phyloP scores from a whole-genome alignment of 2,329 filamentous ascomycete species.

The Phaeosphaeria sp. region DNA sequence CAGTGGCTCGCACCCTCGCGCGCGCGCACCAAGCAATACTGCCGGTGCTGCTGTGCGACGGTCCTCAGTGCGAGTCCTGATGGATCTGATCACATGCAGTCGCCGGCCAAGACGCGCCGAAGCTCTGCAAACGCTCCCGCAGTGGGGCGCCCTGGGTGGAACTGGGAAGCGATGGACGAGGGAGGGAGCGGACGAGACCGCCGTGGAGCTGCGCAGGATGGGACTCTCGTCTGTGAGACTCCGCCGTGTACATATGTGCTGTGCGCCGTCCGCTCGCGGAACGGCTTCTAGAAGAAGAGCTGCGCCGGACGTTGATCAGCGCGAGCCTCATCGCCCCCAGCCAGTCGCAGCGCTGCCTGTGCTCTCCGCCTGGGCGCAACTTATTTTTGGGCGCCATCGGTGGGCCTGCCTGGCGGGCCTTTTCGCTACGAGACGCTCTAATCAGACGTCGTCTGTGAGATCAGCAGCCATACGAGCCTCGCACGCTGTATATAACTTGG shows the following conservation, averaged over 20 bases:
- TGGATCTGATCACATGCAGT: constrained; percentile 45
- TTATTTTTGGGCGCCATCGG: neutral
- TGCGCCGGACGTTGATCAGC: constrained; percentile 3
- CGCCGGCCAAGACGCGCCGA: constrained; percentile 23
- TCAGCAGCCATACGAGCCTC: neutral
- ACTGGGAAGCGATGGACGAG: constrained; percentile 1
- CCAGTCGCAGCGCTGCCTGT: constrained; percentile 7
- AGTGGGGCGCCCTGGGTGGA: constrained; percentile 13
- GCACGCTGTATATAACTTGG: neutral
- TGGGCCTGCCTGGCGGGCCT: neutral
- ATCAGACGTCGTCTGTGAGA: constrained; percentile 18
- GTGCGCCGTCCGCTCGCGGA: constrained; percentile 6
- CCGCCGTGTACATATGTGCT: neutral
- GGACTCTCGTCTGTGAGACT: neutral
- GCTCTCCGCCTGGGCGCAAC: neutral
- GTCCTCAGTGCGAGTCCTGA: constrained; percentile 11
- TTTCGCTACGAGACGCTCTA: constrained; percentile 13
- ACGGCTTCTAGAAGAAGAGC: constrained; percentile 26
- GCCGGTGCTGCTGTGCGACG: constrained; percentile 42
- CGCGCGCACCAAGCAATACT: neutral
- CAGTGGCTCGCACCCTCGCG: neutral
- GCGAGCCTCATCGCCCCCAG: constrained; percentile 3
- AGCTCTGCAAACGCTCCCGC: constrained; percentile 1
- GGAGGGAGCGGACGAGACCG: neutral
- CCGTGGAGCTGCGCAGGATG: neutral